Conservation (phyloP, 441 rosid genomes). For the Erodium chrysanthum region DNA sequence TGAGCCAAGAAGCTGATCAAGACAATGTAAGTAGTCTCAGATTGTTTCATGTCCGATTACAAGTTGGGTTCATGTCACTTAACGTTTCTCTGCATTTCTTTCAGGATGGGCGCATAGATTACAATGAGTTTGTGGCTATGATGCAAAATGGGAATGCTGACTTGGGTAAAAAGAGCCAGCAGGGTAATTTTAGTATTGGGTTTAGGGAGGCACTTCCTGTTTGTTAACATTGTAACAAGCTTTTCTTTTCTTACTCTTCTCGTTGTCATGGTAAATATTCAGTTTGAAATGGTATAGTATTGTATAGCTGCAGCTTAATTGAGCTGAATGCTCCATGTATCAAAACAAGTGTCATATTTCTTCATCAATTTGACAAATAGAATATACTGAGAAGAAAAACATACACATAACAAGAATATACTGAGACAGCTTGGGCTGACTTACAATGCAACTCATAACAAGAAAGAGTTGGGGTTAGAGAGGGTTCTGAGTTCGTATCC, state of each 20-base stretch:
- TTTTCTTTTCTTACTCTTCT: not conserved
- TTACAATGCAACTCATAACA: not conserved
- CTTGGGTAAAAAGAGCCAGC: not conserved
- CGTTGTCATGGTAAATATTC: not conserved
- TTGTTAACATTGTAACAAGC: not conserved
- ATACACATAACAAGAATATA: too few relatives aligned
- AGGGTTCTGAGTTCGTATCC: too few relatives aligned
- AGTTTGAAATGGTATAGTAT: not conserved
- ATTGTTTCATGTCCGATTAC: not conserved
- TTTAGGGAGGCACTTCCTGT: slow-evolving; percentile 1
- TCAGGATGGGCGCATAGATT: slow-evolving; percentile 92
- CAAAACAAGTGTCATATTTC: not conserved
- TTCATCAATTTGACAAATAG: not conserved
- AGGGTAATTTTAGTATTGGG: not conserved
- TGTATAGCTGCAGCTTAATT: not conserved
- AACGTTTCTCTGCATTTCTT: not conserved
- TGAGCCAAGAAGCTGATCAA: slow-evolving; percentile 70
- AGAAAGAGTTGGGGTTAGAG: too few relatives aligned
- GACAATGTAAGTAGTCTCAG: slow-evolving; percentile 44
- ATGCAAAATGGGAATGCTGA: slow-evolving; percentile 50
- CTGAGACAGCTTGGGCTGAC: not conserved
- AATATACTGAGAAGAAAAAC: not conserved
- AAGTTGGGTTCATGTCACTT: not conserved
- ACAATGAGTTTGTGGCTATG: slow-evolving; percentile 87
- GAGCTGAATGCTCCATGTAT: not conserved